Percentiles rank a stretch among this genome's conserved stretches.
These are phyloP conservation scores for Colletotrichum cordylinicola DNA, from an alignment of 2,329 filamentous ascomycete genomes.

Conservation along the genomic window DNA sequence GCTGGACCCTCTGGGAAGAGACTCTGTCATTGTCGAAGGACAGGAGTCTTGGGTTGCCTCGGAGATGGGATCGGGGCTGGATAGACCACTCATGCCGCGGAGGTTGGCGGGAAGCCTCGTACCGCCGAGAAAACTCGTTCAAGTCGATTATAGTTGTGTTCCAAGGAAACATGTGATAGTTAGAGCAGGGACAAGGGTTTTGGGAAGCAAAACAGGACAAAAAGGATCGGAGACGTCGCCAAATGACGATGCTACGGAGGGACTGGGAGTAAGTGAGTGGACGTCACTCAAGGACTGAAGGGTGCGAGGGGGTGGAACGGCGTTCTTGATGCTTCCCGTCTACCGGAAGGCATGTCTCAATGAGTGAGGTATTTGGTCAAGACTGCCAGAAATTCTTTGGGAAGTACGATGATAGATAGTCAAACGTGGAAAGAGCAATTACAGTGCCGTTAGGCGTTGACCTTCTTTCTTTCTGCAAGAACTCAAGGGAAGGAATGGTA, in stretches of 20 bases:
- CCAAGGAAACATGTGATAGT: neutral
- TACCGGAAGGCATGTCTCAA: neutral
- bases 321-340: neutral
- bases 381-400: neutral
- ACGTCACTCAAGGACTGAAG: neutral
- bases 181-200: neutral
- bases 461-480: neutral
- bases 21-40: neutral
- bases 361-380: neutral
- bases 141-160: neutral
- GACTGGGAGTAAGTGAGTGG: neutral
- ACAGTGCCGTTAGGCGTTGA: neutral
- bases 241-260: neutral
- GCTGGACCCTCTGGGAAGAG: neutral
- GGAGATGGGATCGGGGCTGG: neutral
- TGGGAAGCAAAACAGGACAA: neutral
- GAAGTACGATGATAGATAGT: neutral
- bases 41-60: neutral
- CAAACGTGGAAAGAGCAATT: neutral
- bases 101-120: neutral
- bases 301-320: neutral
- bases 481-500: neutral
- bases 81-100: neutral
- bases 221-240: neutral
- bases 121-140: neutral